Evolutionary conservation across 2,329 filamentous ascomycete species (phyloP), one percentile per base, ranked within the genome.

Genomic region (Arthroderma uncinatum): DNA sequence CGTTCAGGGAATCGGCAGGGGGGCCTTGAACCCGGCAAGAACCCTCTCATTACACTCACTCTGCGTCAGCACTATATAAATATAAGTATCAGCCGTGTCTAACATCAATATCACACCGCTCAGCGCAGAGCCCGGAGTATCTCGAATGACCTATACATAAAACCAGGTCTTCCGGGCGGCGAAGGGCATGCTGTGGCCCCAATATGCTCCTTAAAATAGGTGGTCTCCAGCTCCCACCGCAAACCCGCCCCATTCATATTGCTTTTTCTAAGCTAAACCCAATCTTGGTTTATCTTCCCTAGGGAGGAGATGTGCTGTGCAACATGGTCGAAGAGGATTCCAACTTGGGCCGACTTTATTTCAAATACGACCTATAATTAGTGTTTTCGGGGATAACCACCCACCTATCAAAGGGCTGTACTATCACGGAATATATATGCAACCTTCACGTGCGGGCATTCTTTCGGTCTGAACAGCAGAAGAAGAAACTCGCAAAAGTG

Each of bases 341-440:
- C 1, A 30, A 30, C 21, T 7, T 50, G 47, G 21, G 25, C 44
- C 14, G 47, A 34, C 47, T 50, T 16, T 50, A 34, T 50, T 34
- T 33, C 23, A 33, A 50, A 34, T 50, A 50, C 47, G 47, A 30
- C 47, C 47, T 50, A 50, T 50, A n/a, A 16, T 50, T 50, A 50
- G 47, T 30, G 47, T 34, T 50, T 16, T 50, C 40, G 47, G 47
- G 47, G 47, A 33, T 16, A 50, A 33, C 25, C 7, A 33, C n/a
- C 47, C 47, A 30, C 47, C 47, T 50, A 50, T 50, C 25, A 33
- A 19, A 30, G 25, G 14, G 47, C n/a, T 25, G 47, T 12, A 30
- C 28, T n/a, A 34, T 12, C 25, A 14, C 9, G 25, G 47, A 16
- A 33, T 14, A 19, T 21, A 33, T 14, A 30, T 33, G 47, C 47